A percentile compares a stretch with the other conserved stretches of the same genome.
phyloP scores from a whole-genome alignment of 2,329 filamentous ascomycete genomes.

The Trichophyton simii region DNA sequence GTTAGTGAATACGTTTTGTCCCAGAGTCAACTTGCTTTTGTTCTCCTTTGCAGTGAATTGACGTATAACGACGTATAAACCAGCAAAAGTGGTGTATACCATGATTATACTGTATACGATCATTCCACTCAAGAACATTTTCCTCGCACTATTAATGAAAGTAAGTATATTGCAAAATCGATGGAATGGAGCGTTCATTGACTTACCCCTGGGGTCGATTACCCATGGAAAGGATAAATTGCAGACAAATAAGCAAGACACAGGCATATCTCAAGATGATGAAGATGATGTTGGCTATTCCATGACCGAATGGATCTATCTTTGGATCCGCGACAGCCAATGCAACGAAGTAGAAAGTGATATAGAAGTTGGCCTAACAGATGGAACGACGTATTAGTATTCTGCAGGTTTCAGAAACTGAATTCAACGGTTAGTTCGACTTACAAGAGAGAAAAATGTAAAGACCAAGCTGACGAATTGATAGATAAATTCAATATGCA shows the following conservation, averaged over 20 bases:
- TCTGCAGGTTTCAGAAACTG: no score
- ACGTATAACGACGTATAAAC: conserved; percentile 76
- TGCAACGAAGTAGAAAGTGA: conserved; percentile 96
- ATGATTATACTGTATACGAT: conserved; percentile 88
- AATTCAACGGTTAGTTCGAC: conserved; percentile 10
- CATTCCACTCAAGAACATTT: conserved; percentile 78
- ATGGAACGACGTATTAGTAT: conserved; percentile 11
- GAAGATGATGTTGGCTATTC: conserved; percentile 75
- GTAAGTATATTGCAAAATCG: neutral
- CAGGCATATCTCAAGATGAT: conserved; percentile 72
- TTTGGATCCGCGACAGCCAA: conserved; percentile 68
- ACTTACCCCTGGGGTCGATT: conserved; percentile 77
- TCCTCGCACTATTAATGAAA: conserved; percentile 48
- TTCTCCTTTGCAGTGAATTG: conserved; percentile 49
- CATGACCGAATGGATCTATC: conserved; percentile 84
- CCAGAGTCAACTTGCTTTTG: conserved; percentile 44
- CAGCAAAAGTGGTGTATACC: conserved; percentile 84
- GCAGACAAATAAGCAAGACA: conserved; percentile 76
- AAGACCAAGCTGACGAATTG: conserved; percentile 87
- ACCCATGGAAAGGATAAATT: conserved; percentile 93
- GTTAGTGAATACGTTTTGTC: conserved; percentile 88
- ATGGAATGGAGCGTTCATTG: neutral
- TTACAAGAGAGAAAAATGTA: conserved; percentile 81
- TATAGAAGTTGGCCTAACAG: conserved; percentile 76
- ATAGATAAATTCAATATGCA: conserved; percentile 92